These are phyloP conservation scores for Ophiostoma fasciatum DNA, from an alignment of 2,329 filamentous ascomycete species.

Conservation along the genomic window DNA sequence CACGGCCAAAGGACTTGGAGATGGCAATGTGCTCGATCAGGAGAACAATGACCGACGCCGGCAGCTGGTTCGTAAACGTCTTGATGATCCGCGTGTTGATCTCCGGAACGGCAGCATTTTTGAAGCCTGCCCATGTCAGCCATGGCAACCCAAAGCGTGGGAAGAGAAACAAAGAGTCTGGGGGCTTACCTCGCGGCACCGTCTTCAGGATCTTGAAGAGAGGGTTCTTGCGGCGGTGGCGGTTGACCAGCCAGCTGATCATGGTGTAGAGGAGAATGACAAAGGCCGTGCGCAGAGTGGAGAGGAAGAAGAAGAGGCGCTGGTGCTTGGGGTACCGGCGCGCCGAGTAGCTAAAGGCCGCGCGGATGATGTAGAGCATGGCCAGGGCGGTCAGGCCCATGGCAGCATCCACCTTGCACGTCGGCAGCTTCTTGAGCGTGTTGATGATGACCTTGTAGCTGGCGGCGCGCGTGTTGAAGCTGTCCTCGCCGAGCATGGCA, in stretches of 20 bases:
- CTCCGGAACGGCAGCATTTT: slow-evolving; percentile 59
- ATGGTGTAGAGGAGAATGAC: slow-evolving; percentile 85
- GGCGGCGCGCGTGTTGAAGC: slow-evolving; percentile 46
- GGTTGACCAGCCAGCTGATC: slow-evolving; percentile 76
- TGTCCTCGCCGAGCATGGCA: slow-evolving; percentile 62
- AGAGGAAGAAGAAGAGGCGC: slow-evolving; percentile 78
- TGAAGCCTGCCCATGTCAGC: too few relatives aligned
- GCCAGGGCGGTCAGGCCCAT: slow-evolving; percentile 73
- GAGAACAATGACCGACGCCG: slow-evolving; percentile 77
- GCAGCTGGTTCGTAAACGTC: slow-evolving; percentile 57
- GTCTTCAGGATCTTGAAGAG: slow-evolving; percentile 58
- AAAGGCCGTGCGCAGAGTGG: slow-evolving; percentile 78
- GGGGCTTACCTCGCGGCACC: slow-evolving; percentile 54
- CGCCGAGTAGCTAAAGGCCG: slow-evolving; percentile 46
- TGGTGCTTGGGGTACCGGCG: slow-evolving; percentile 53
- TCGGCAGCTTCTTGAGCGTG: slow-evolving; percentile 55
- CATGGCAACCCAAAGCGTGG: too few relatives aligned
- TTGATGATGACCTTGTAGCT: slow-evolving; percentile 79
- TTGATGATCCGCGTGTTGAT: slow-evolving; percentile 52
- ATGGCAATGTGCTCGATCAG: slow-evolving; percentile 97
- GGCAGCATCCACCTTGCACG: slow-evolving; percentile 61
- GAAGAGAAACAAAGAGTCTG: not conserved
- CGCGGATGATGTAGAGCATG: slow-evolving; percentile 64
- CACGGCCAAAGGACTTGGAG: slow-evolving; percentile 91
- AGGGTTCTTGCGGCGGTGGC: slow-evolving; percentile 43